phyloP scores from a whole-genome alignment of 352 stramenopile genomes.

The Pythium aquatile region DNA sequence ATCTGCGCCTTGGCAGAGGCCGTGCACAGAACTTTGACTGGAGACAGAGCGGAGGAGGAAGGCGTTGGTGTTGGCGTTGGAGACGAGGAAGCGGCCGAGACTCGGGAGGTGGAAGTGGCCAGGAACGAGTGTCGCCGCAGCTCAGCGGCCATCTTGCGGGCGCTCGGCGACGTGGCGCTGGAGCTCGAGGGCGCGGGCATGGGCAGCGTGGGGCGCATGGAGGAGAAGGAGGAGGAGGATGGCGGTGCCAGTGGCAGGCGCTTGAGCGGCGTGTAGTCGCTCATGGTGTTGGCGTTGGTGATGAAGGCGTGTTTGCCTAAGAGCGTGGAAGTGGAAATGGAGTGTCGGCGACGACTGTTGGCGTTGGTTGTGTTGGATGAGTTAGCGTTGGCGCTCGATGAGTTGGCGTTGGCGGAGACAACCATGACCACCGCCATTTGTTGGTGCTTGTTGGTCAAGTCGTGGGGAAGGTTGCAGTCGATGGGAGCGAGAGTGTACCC shows the following conservation, averaged over 20 bases:
- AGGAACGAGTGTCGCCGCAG: slow-evolving; percentile 25
- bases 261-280: slow-evolving; percentile 8
- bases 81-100: neutral
- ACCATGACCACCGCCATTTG: slow-evolving; percentile 4
- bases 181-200: slow-evolving; percentile 11
- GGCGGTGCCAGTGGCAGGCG: slow-evolving; percentile 9
- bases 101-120: slow-evolving; percentile 4
- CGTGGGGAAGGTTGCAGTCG: slow-evolving; percentile 2
- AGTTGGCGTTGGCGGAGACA: neutral
- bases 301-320: neutral
- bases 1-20: slow-evolving; percentile 3
- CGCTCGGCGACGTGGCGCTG: slow-evolving; percentile 1
- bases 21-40: slow-evolving; percentile 20
- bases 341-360: slow-evolving; percentile 21
- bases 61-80: neutral
- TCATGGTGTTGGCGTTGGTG: neutral
- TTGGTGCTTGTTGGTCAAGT: slow-evolving; percentile 7
- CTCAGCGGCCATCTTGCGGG: slow-evolving; percentile 23
- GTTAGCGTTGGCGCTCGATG: neutral
- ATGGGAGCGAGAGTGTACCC: slow-evolving; percentile 1
- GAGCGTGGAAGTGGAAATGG: slow-evolving; percentile 26
- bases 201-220: slow-evolving; percentile 14
- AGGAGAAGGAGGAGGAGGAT: neutral
- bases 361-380: neutral
- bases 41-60: slow-evolving; percentile 6